These are phyloP conservation scores for Globisporangium ultimum DNA, from an alignment of 352 stramenopile genomes.

Conservation along the genomic window DNA sequence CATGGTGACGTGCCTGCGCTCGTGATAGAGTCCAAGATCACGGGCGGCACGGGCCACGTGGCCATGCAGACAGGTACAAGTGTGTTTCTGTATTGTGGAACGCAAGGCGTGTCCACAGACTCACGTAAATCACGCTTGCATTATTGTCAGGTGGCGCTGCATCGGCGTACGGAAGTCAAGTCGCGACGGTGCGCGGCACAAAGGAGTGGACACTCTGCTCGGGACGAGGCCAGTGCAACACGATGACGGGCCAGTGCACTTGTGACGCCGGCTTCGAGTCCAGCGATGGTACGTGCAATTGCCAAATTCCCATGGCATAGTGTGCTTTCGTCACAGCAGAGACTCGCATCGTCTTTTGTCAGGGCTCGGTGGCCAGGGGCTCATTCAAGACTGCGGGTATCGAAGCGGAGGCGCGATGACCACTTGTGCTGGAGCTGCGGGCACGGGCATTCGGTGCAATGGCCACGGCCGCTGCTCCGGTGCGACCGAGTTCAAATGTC, in stretches of 20 bases:
- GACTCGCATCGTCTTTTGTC: neutral
- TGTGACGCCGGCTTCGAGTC: slow-evolving; percentile 46
- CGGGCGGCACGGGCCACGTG: slow-evolving; percentile 28
- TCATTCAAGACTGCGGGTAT: slow-evolving; percentile 42
- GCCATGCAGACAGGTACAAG: slow-evolving; percentile 35
- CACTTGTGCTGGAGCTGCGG: slow-evolving; percentile 31
- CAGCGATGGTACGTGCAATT: slow-evolving; percentile 42
- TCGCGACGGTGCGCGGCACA: slow-evolving; percentile 37
- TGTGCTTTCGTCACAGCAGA: too few relatives aligned
- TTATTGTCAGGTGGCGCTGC: slow-evolving; percentile 22
- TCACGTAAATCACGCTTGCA: neutral
- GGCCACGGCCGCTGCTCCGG: slow-evolving; percentile 51
- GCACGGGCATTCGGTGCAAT: slow-evolving; percentile 32
- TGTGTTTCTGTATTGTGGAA: neutral
- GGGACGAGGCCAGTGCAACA: slow-evolving; percentile 51
- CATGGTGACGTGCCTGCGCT: slow-evolving; percentile 60
- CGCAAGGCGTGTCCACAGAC: neutral
- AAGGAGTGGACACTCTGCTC: slow-evolving; percentile 77
- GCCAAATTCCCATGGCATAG: too few relatives aligned
- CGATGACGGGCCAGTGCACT: slow-evolving; percentile 37
- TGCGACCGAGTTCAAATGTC: slow-evolving; percentile 41
- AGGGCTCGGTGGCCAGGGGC: slow-evolving; percentile 25
- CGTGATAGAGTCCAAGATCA: slow-evolving; percentile 25
- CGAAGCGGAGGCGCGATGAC: slow-evolving; percentile 37
- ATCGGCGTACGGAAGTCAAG: slow-evolving; percentile 28